These are phyloP conservation scores for Metschnikowia lochheadii DNA, from an alignment of 805 yeast species.

Conservation along the genomic window DNA sequence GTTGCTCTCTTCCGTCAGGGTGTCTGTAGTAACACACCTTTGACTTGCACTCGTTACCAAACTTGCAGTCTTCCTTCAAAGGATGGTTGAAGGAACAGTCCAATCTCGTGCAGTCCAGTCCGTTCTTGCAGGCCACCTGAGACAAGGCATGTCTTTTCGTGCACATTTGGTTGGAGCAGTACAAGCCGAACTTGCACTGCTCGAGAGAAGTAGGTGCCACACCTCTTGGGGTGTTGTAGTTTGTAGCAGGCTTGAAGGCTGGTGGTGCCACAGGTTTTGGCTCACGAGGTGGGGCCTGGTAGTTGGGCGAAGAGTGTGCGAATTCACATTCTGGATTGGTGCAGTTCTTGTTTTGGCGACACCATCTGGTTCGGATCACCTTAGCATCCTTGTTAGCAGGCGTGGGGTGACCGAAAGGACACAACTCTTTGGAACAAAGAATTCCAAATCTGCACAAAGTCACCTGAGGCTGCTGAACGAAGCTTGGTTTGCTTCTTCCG, in stretches of 20 bases:
- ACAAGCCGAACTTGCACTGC: slow-evolving; percentile 74
- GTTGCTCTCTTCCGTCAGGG: slow-evolving; percentile 64
- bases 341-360: slow-evolving; percentile 67
- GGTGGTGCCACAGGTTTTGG: slow-evolving; percentile 11
- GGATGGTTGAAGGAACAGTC: slow-evolving; percentile 88
- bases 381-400: slow-evolving; percentile 75
- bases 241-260: background rate
- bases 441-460: slow-evolving; percentile 72
- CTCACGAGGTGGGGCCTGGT: slow-evolving; percentile 28
- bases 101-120: slow-evolving; percentile 68
- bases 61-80: slow-evolving; percentile 72
- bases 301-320: slow-evolving; percentile 79
- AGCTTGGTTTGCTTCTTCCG: slow-evolving; percentile 34
- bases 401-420: slow-evolving; percentile 91
- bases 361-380: slow-evolving; percentile 69
- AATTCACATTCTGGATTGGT: slow-evolving; percentile 55
- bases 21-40: slow-evolving; percentile 69
- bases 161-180: slow-evolving; percentile 76
- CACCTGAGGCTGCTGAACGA: slow-evolving; percentile 25
- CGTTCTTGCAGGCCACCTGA: slow-evolving; percentile 74
- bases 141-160: slow-evolving; percentile 81
- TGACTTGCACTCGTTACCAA: slow-evolving; percentile 72
- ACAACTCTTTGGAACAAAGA: slow-evolving; percentile 68
- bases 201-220: slow-evolving; percentile 54
- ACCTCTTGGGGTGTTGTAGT: background rate